A percentile compares a stretch with the other conserved stretches of the same genome.
Evolutionary conservation across 108 stramenopile genomes (phyloP).

Genomic region (Pseudonitzschia pungens): DNA sequence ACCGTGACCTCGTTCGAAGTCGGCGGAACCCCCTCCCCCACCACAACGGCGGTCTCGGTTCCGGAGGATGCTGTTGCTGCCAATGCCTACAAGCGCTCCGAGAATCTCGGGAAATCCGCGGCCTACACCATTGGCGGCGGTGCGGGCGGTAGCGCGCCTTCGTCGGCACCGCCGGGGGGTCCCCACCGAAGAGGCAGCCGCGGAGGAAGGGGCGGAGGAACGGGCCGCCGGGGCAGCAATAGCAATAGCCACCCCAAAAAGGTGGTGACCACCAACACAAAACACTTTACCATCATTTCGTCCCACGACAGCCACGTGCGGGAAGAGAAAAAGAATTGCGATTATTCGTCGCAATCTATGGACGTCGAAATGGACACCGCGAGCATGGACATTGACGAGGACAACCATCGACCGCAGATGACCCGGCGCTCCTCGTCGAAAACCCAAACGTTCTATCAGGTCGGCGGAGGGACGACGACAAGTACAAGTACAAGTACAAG

Average conservation of each 20-base stretch:
- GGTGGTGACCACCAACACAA: background rate
- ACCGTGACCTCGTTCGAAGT: slow-evolving; percentile 4
- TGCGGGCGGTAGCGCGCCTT: too few species aligned
- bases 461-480: background rate
- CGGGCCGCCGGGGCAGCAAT: background rate
- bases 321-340: too few species aligned
- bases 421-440: background rate
- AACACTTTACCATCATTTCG: slow-evolving; percentile 15
- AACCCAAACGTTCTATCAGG: slow-evolving; percentile 2
- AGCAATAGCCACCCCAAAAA: background rate
- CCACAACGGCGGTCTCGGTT: background rate
- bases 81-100: background rate
- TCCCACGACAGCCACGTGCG: slow-evolving; percentile 1
- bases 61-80: background rate
- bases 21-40: background rate
- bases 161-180: too few species aligned
- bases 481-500: too few species aligned
- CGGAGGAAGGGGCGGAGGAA: background rate
- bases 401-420: background rate
- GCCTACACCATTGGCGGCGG: background rate
- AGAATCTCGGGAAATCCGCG: background rate
- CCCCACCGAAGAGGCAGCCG: background rate
- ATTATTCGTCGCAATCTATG: background rate
- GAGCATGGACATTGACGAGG: background rate
- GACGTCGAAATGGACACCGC: background rate